Base-by-base conservation (phyloP, 2,329 filamentous ascomycete species). In the Phyllosticta capitalensis region DNA sequence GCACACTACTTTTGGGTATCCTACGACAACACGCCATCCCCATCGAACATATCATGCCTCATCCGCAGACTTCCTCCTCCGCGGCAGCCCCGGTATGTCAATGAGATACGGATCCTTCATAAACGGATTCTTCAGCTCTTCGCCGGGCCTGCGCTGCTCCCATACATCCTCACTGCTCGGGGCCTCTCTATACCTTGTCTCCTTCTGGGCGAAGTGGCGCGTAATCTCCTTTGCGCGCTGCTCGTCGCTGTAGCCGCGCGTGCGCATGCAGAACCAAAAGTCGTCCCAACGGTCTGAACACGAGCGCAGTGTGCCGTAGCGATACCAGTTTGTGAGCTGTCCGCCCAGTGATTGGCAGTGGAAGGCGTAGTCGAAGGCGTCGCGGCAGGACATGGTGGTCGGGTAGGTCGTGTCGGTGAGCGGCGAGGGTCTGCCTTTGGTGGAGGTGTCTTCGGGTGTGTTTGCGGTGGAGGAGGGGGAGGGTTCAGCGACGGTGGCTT, bases 181-280 rank as follows among this genome's bases (percentile, higher is more conserved):
- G 1, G 84, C 84, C 14, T 78, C 83, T 74, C 79, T 81, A 72
- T 90, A 87, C 71, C 85, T 87, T 64, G 77, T 75, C 48, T 81
- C 82, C 72, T 86, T 87, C 64, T 82, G 79, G 63, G 83, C 79
- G 74, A 92, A 90, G 73, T 86, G 83, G 54, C 84, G 83, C 62
- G 79, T 78, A 59, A 95, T 81, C 66, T 75, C 69, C 63, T 75
- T 81, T 61, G 82, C 84, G 67, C 84, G 83, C 65, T 84, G 76
- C 51, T 79, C 75, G 22, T 83, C 81, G 0, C 79, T 73, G 68
- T 84, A 84, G 1, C 81, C 80, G 67, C 87, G 85, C 45, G 85
- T 86, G 64, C 89, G 86, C 92, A 97, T 96, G 79, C 94, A 99
- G 76, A 96, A 92, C 89, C 92, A 95, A 75, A 96, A 97, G 73